Percentiles rank a stretch among this genome's conserved stretches.
These are phyloP conservation scores for Carex pumila DNA, from an alignment of 176 grass and related monocot species.

Conservation along the genomic window DNA sequence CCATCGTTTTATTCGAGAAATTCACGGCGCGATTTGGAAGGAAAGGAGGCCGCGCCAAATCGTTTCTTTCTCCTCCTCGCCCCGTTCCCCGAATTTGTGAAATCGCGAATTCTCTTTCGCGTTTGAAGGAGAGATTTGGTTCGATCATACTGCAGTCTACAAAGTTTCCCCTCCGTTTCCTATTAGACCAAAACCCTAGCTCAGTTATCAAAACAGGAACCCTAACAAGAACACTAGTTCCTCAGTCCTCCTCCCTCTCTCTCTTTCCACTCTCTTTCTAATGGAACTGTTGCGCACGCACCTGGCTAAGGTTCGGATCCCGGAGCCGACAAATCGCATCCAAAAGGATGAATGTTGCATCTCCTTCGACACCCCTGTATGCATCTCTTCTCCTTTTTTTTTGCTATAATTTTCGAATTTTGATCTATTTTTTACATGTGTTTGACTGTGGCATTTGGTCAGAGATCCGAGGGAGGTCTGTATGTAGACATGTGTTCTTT, in stretches of 20 bases:
- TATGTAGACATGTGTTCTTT: conserved; percentile 87
- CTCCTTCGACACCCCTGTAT: conserved; percentile 90
- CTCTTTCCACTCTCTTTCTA: neutral
- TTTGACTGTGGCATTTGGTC: neutral
- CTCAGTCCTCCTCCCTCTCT: neutral
- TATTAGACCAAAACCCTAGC: neutral
- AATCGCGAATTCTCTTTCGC: too few species aligned
- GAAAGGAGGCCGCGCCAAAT: too few species aligned
- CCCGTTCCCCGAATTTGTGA: too few species aligned
- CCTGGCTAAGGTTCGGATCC: conserved; percentile 89
- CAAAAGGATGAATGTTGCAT: conserved; percentile 97
- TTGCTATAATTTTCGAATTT: neutral
- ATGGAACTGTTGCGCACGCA: conserved; percentile 90
- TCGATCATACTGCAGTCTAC: too few species aligned
- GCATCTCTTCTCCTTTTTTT: neutral
- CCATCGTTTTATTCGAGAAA: too few species aligned
- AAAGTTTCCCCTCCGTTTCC: neutral
- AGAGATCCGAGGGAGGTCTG: conserved; percentile 75
- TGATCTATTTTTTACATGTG: neutral
- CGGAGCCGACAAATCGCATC: conserved; percentile 81
- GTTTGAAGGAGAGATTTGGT: too few species aligned
- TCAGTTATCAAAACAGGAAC: neutral
- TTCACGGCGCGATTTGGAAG: too few species aligned
- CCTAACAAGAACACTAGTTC: neutral
- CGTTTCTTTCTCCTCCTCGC: too few species aligned